phyloP scores from a whole-genome alignment of 352 stramenopile genomes.

The Pythium dissotocum region DNA sequence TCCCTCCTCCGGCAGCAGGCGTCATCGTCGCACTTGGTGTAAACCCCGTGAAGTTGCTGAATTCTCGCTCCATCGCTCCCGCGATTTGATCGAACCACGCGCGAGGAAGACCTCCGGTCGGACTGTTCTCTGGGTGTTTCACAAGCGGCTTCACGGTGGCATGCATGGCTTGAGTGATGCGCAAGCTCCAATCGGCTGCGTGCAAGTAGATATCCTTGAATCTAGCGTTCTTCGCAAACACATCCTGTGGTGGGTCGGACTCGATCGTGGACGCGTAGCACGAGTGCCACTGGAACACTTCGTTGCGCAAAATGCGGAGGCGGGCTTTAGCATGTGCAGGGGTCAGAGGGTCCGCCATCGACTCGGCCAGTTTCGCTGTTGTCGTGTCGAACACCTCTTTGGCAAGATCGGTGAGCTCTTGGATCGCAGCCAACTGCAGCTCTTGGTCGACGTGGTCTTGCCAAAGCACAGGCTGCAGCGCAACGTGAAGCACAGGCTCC shows the following conservation, averaged over 20 bases:
- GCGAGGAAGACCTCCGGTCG: slow-evolving; percentile 68
- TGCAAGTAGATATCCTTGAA: slow-evolving; percentile 85
- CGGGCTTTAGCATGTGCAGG: slow-evolving; percentile 69
- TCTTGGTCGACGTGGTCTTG: slow-evolving; percentile 77
- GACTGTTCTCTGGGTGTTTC: slow-evolving; percentile 61
- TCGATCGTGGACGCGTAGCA: slow-evolving; percentile 79
- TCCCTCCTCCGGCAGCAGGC: not conserved
- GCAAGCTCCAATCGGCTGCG: slow-evolving; percentile 71
- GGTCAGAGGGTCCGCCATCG: slow-evolving; percentile 70
- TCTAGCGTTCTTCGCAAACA: slow-evolving; percentile 79
- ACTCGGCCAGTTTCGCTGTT: slow-evolving; percentile 76
- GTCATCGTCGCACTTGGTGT: slow-evolving; percentile 19
- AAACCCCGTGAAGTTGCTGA: slow-evolving; percentile 35
- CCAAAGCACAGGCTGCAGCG: slow-evolving; percentile 80
- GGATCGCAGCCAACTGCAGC: slow-evolving; percentile 57
- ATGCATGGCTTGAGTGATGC: slow-evolving; percentile 78
- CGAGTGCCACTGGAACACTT: slow-evolving; percentile 84
- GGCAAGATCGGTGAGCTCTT: slow-evolving; percentile 75
- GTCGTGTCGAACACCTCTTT: slow-evolving; percentile 76
- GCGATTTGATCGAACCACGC: slow-evolving; percentile 81
- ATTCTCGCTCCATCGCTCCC: slow-evolving; percentile 45
- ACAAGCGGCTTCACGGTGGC: slow-evolving; percentile 76
- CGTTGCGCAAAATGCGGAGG: slow-evolving; percentile 74
- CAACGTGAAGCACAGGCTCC: slow-evolving; percentile 81
- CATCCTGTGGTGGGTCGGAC: slow-evolving; percentile 63